A percentile compares a stretch with the other conserved stretches of the same genome.
Evolutionary conservation across 805 yeast genomes (phyloP).

Genomic region (Ogataea trehaloabstinens): DNA sequence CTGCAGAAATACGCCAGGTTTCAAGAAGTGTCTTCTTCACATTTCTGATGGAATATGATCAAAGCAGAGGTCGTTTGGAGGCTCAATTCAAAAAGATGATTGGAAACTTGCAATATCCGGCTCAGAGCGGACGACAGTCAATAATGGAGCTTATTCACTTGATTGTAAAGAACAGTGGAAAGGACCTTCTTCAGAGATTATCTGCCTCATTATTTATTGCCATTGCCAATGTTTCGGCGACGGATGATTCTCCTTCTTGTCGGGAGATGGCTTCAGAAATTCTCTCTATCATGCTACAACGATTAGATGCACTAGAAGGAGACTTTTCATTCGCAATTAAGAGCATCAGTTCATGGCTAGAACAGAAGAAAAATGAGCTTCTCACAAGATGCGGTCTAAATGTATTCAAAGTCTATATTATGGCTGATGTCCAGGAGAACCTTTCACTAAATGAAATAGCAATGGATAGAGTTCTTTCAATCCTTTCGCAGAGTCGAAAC

Average conservation of each 20-base stretch:
- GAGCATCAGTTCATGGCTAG: conserved; percentile 60
- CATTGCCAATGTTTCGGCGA: conserved; percentile 69
- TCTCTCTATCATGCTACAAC: conserved; percentile 51
- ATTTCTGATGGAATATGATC: conserved; percentile 92
- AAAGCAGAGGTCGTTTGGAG: conserved; percentile 80
- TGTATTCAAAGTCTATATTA: conserved; percentile 61
- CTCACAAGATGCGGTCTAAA: conserved; percentile 73
- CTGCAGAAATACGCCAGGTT: conserved; percentile 77
- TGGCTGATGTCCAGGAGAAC: conserved; percentile 41
- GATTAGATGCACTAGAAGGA: conserved; percentile 34
- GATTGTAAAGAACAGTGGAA: conserved; percentile 63
- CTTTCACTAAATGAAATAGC: conserved; percentile 26
- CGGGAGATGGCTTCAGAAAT: conserved; percentile 78
- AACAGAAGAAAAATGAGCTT: conserved; percentile 46
- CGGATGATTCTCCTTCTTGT: conserved; percentile 76
- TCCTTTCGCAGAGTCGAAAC: conserved; percentile 26
- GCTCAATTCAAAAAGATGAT: conserved; percentile 80
- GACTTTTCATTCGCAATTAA: conserved; percentile 37
- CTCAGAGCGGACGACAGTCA: conserved; percentile 83
- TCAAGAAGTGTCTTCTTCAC: conserved; percentile 80
- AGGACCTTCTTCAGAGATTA: conserved; percentile 55
- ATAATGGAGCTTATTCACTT: conserved; percentile 83
- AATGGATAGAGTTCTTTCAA: conserved; percentile 20
- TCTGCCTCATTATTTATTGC: conserved; percentile 81
- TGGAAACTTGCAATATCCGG: conserved; percentile 77